A percentile compares a stretch with the other conserved stretches of the same genome.
Evolutionary conservation across 192 early-diverging fungal species (phyloP).

Genomic region (Coemansia sp.): DNA sequence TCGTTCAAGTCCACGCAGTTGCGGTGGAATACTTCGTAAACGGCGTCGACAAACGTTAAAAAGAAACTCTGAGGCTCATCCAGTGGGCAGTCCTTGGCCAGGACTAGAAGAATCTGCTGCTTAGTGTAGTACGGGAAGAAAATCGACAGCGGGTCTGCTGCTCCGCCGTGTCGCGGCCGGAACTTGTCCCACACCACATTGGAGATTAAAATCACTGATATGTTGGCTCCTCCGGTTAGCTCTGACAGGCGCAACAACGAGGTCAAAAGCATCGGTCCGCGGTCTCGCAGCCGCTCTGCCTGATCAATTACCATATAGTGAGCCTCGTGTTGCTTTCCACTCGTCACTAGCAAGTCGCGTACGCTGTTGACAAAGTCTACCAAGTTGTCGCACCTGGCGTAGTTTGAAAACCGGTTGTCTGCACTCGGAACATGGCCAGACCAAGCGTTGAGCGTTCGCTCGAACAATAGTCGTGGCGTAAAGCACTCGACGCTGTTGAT

Average conservation of each 20-base stretch:
- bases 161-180: slow-evolving; percentile 65
- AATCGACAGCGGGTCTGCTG: slow-evolving; percentile 65
- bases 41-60: slow-evolving; percentile 72
- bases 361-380: slow-evolving; percentile 69
- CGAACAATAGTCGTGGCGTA: slow-evolving; percentile 77
- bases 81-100: slow-evolving; percentile 66
- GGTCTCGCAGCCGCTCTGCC: slow-evolving; percentile 77
- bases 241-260: slow-evolving; percentile 72
- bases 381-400: slow-evolving; percentile 65
- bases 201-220: slow-evolving; percentile 75
- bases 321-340: slow-evolving; percentile 9
- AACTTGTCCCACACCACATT: slow-evolving; percentile 81
- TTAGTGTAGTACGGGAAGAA: slow-evolving; percentile 79
- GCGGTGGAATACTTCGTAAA: slow-evolving; percentile 80
- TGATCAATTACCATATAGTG: slow-evolving; percentile 72
- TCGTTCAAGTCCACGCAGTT: slow-evolving; percentile 87
- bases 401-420: slow-evolving; percentile 56
- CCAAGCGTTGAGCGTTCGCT: slow-evolving; percentile 72
- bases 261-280: slow-evolving; percentile 67
- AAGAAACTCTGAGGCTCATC: slow-evolving; percentile 70
- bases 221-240: slow-evolving; percentile 56
- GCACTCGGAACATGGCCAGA: slow-evolving; percentile 52
- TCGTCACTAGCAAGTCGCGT: slow-evolving; percentile 18
- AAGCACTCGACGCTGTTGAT: slow-evolving; percentile 79
- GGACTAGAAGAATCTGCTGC: slow-evolving; percentile 69